phyloP scores from a whole-genome alignment of 129 eudicot genomes.

The Rutidosis leptorrhynchoides region DNA sequence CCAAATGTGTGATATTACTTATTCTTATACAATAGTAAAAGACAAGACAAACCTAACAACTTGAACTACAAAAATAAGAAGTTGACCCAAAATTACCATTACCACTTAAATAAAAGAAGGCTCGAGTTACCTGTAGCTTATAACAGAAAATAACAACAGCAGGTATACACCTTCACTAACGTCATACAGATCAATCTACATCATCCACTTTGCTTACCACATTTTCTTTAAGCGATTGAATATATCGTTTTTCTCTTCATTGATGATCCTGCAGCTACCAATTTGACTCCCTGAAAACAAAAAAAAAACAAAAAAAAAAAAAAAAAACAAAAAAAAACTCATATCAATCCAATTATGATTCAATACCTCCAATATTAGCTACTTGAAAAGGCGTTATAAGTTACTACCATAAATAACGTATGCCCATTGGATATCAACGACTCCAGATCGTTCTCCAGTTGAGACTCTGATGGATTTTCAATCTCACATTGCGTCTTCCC shows the following conservation, averaged over 20 bases:
- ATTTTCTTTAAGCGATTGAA: constrained; percentile 76
- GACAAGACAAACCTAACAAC: not conserved
- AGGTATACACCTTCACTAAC: not conserved
- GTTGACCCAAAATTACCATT: not conserved
- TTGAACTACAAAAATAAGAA: not conserved
- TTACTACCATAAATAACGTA: constrained; percentile 79
- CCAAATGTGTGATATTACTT: no score
- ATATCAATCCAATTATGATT: constrained; percentile 2
- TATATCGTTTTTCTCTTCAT: constrained; percentile 64
- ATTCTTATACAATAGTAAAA: no score
- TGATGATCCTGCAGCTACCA: constrained; percentile 79
- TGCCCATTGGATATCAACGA: constrained; percentile 74
- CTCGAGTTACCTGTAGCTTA: not conserved
- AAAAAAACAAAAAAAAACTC: no score
- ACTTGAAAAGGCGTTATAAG: not conserved
- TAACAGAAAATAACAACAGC: not conserved
- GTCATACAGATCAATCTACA: constrained; percentile 21
- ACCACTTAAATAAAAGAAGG: not conserved
- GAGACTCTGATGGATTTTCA: constrained; percentile 57
- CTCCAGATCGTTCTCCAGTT: constrained; percentile 64
- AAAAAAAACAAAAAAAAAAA: no score
- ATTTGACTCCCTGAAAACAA: constrained; percentile 74
- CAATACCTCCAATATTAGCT: not conserved
- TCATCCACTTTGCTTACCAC: constrained; percentile 55
- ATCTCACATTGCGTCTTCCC: constrained; percentile 44